These are phyloP conservation scores for Sugiyamaella qingdaonensis DNA, from an alignment of 805 yeast genomes.

Conservation along the genomic window DNA sequence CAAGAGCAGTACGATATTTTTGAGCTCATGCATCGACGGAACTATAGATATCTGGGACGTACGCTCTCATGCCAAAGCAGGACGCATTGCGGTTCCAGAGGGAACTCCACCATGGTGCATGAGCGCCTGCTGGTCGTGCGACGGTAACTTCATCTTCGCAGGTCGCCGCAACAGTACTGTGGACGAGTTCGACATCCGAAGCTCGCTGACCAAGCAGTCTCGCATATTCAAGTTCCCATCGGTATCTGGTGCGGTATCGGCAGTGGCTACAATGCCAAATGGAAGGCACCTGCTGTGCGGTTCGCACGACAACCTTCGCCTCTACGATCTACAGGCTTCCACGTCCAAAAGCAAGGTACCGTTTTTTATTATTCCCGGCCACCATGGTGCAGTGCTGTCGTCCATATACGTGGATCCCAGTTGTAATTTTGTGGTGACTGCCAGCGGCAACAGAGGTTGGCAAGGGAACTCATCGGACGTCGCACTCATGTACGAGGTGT, in stretches of 20 bases:
- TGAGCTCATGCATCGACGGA: slow-evolving; percentile 84
- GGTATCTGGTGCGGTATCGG: slow-evolving; percentile 87
- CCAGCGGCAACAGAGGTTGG: slow-evolving; percentile 97
- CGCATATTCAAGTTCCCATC: slow-evolving; percentile 70
- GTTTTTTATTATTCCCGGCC: slow-evolving; percentile 90
- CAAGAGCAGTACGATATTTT: slow-evolving; percentile 42
- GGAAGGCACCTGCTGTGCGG: slow-evolving; percentile 78
- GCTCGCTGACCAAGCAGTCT: slow-evolving; percentile 42
- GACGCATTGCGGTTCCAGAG: slow-evolving; percentile 51
- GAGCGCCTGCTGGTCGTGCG: slow-evolving; percentile 75
- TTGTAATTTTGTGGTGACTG: slow-evolving; percentile 79
- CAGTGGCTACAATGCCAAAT: slow-evolving; percentile 76
- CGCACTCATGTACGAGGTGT: slow-evolving; percentile 75
- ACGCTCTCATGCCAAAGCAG: slow-evolving; percentile 43
- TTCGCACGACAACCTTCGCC: slow-evolving; percentile 81
- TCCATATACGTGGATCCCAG: slow-evolving; percentile 79
- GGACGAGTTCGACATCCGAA: slow-evolving; percentile 46
- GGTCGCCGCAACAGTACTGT: slow-evolving; percentile 89
- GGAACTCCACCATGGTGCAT: slow-evolving; percentile 93
- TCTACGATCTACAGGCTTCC: slow-evolving; percentile 64
- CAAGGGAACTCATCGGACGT: slow-evolving; percentile 75
- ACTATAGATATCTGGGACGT: slow-evolving; percentile 77
- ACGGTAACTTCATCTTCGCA: slow-evolving; percentile 72
- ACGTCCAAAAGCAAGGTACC: slow-evolving; percentile 47
- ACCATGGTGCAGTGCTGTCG: slow-evolving; percentile 87